Conservation (phyloP, 2,329 filamentous ascomycete genomes). For the Leptographium lundbergii region DNA sequence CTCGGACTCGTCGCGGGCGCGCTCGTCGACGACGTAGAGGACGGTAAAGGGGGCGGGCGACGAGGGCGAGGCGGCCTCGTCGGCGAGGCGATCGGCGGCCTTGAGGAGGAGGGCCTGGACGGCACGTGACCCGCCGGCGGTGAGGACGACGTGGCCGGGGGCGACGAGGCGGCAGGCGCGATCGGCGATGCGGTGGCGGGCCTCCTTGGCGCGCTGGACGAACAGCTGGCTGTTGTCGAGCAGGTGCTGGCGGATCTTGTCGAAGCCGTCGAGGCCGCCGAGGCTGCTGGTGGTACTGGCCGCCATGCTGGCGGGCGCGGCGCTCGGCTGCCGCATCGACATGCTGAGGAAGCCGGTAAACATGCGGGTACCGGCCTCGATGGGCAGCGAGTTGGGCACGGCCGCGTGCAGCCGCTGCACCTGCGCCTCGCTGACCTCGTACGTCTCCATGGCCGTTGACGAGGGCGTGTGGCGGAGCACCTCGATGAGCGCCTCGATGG, state of each 20-base stretch:
- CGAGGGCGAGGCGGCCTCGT: too few species aligned
- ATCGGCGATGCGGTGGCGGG: constrained; percentile 68
- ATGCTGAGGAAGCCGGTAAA: constrained; percentile 90
- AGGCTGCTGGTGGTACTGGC: constrained; percentile 12
- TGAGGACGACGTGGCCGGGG: constrained; percentile 72
- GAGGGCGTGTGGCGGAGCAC: constrained; percentile 69
- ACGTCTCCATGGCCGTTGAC: constrained; percentile 85
- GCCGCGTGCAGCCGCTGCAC: constrained; percentile 65
- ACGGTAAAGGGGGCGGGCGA: constrained; percentile 56
- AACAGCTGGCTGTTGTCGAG: constrained; percentile 79
- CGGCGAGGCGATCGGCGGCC: constrained; percentile 55
- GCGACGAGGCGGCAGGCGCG: constrained; percentile 67
- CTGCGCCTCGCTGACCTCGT: constrained; percentile 69
- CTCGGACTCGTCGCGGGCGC: constrained; percentile 44
- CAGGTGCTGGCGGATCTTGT: constrained; percentile 69
- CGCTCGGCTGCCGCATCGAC: constrained; percentile 44
- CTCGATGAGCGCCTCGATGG: constrained; percentile 52
- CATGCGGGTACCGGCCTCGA: constrained; percentile 87
- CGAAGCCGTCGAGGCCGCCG: constrained; percentile 48
- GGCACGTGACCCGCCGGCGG: constrained; percentile 76
- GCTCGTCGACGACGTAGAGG: constrained; percentile 59
- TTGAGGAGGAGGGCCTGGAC: constrained; percentile 65
- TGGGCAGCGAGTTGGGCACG: constrained; percentile 78
- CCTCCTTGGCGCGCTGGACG: constrained; percentile 74
- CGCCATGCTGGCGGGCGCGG: constrained; percentile 21